Conservation (phyloP, 164 flowering plant species). For the Aristolochia californica region DNA sequence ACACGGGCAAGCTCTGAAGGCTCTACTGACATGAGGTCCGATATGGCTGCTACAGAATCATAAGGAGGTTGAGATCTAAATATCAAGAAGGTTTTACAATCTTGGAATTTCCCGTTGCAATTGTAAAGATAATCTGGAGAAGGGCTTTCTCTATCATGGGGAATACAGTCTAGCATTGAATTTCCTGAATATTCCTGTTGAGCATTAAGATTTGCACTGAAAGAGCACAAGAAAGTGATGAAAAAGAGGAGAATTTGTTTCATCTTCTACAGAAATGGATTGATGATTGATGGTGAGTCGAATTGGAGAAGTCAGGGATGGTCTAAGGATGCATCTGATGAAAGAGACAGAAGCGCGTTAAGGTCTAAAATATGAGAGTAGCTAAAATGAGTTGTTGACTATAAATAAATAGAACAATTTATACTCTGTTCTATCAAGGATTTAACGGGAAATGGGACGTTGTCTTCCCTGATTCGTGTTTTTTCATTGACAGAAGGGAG, state of each 20-base stretch:
- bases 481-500: too few relatives aligned
- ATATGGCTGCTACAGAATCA: constrained; percentile 29
- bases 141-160: background rate
- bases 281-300: background rate
- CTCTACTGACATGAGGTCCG: constrained; percentile 21
- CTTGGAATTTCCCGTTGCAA: constrained; percentile 31
- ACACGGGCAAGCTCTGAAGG: constrained; percentile 22
- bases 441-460: background rate
- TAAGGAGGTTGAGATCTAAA: constrained; percentile 35
- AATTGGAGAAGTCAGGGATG: background rate
- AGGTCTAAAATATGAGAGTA: background rate
- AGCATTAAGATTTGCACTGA: background rate
- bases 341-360: background rate
- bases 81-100: constrained; percentile 49
- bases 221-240: constrained; percentile 1
- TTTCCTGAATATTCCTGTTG: constrained; percentile 5
- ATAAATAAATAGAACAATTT: too few relatives aligned
- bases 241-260: constrained; percentile 1
- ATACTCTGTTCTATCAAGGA: too few relatives aligned
- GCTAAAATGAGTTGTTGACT: constrained; percentile 1
- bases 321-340: background rate
- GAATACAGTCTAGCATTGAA: background rate
- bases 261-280: constrained; percentile 1
- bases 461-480: too few relatives aligned
- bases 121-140: constrained; percentile 12